Evolutionary conservation across 495 filamentous ascomycete species (phyloP).

Genomic region (Entonaema liquescens): DNA sequence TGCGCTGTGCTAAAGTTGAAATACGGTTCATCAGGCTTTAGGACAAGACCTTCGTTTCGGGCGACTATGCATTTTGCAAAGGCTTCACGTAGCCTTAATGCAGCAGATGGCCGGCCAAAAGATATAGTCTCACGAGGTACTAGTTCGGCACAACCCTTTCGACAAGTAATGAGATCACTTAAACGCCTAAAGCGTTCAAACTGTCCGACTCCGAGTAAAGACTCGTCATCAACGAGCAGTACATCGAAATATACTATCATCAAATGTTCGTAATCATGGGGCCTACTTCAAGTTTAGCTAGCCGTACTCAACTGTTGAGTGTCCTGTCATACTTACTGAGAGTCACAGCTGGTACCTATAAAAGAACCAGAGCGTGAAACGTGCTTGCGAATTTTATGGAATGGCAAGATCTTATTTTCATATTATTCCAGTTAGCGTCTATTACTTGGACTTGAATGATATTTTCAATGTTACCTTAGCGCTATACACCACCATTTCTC

Average conservation of each 20-base stretch:
- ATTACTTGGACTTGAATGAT: neutral
- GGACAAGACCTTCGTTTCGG: slow-evolving; percentile 76
- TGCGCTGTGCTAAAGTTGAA: slow-evolving; percentile 61
- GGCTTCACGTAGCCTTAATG: slow-evolving; percentile 61
- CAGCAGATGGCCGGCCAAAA: slow-evolving; percentile 60
- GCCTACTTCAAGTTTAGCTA: slow-evolving; percentile 50
- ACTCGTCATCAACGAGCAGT: slow-evolving; percentile 73
- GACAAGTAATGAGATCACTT: slow-evolving; percentile 62
- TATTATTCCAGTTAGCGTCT: slow-evolving; percentile 34
- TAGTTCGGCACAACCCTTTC: slow-evolving; percentile 67
- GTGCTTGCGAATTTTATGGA: slow-evolving; percentile 83
- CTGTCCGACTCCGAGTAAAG: slow-evolving; percentile 67
- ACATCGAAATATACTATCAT: slow-evolving; percentile 88
- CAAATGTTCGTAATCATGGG: slow-evolving; percentile 75
- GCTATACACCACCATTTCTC: slow-evolving; percentile 81
- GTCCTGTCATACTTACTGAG: slow-evolving; percentile 65
- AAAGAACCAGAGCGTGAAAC: slow-evolving; percentile 76
- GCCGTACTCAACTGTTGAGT: neutral
- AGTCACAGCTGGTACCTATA: slow-evolving; percentile 74
- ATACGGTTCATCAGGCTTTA: slow-evolving; percentile 86
- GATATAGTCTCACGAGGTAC: slow-evolving; percentile 69
- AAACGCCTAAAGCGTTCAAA: slow-evolving; percentile 68
- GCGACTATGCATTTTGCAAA: slow-evolving; percentile 72
- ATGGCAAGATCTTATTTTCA: slow-evolving; percentile 67
- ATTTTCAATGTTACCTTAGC: slow-evolving; percentile 54